Conservation (phyloP, 768 basidiomycete species). For the Coprinellus aureogranulatus region DNA sequence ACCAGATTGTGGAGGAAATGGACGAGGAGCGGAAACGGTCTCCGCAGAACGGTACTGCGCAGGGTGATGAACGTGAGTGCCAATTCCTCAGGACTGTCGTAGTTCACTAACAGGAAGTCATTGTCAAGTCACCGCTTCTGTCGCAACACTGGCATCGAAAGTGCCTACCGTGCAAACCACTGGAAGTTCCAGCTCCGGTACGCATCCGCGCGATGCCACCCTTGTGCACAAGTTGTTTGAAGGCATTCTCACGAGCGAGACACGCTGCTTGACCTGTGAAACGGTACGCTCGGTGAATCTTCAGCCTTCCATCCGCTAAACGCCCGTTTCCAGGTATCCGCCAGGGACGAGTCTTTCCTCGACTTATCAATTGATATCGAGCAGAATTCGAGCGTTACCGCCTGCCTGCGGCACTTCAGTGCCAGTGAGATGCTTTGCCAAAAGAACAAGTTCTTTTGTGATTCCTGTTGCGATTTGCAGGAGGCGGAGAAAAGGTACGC, state of each 20-base stretch:
- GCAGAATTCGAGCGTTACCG: slow-evolving; percentile 94
- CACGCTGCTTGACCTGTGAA: slow-evolving; percentile 96
- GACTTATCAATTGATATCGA: slow-evolving; percentile 99
- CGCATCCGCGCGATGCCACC: slow-evolving; percentile 54
- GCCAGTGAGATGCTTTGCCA: slow-evolving; percentile 98
- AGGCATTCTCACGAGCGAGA: slow-evolving; percentile 93
- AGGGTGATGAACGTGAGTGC: slow-evolving; percentile 66
- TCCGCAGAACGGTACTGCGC: slow-evolving; percentile 26
- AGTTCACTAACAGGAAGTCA: slow-evolving; percentile 8
- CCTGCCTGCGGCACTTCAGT: slow-evolving; percentile 94
- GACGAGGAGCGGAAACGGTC: slow-evolving; percentile 61
- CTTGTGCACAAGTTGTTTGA: slow-evolving; percentile 93
- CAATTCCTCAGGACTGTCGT: slow-evolving; percentile 3
- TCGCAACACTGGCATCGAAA: slow-evolving; percentile 51
- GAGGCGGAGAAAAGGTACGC: slow-evolving; percentile 93
- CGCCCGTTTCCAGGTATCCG: slow-evolving; percentile 60
- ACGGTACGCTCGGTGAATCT: slow-evolving; percentile 55
- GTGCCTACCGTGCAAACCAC: slow-evolving; percentile 38
- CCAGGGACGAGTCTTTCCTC: slow-evolving; percentile 93
- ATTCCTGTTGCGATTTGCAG: slow-evolving; percentile 92
- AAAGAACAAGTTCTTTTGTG: slow-evolving; percentile 98
- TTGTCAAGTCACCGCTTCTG: slow-evolving; percentile 56
- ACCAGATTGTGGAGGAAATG: slow-evolving; percentile 90
- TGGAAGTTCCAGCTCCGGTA: slow-evolving; percentile 45
- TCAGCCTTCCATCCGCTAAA: slow-evolving; percentile 9